Base-by-base conservation (phyloP, 2,329 filamentous ascomycete genomes). In the Davidsoniella neocaledoniae region DNA sequence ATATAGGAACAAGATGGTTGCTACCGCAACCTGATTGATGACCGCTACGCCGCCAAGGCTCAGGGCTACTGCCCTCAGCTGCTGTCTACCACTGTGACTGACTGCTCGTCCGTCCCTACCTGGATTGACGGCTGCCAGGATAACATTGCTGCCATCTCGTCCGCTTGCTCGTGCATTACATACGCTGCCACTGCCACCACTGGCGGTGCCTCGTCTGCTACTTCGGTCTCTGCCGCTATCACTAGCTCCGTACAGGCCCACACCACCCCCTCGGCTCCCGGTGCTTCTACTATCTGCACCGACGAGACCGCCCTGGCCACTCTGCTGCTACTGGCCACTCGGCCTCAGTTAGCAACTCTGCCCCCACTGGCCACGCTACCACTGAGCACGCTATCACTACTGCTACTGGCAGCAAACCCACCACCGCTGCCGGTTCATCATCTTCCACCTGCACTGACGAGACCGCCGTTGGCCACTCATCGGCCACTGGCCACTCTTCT, bases 121-220 rank as follows among this genome's bases (percentile, higher is more conserved):
- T 55, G 50, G 56, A 40, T 50, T 26, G 21, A 54, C 54, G 64
- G 46, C 54, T 67, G 67, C 64, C 64, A 66, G 58, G 61, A 67
- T 59, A 58, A 69, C 65, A 59, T 67, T 57, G 61, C 58, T 56
- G 73, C 76, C 62, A 72, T 81, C 52, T 60, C 63, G 67, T 77
- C 75, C 61, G 77, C 79, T 64, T 72, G 83, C 65, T 78, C 86
- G 70, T 83, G 82, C 64, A 77, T 96, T 56, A 77, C 51, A 5
- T 50, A 50, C 39, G 16, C 9, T 16, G 43, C 51, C 12, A 52
- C 50, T 8, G 41, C 50, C 9, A 48, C 50, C 9, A 48, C 46
- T 7, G 36, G 23, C 14, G 14, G 25, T 43, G 19, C 17, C 9
- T 48, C 46, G 23, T 9, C 12, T 2, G 12, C 29, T 12, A 33